A percentile compares a stretch with the other conserved stretches of the same genome.
Evolutionary conservation across 768 basidiomycete species (phyloP).

Genomic region (Zangia roseola): DNA sequence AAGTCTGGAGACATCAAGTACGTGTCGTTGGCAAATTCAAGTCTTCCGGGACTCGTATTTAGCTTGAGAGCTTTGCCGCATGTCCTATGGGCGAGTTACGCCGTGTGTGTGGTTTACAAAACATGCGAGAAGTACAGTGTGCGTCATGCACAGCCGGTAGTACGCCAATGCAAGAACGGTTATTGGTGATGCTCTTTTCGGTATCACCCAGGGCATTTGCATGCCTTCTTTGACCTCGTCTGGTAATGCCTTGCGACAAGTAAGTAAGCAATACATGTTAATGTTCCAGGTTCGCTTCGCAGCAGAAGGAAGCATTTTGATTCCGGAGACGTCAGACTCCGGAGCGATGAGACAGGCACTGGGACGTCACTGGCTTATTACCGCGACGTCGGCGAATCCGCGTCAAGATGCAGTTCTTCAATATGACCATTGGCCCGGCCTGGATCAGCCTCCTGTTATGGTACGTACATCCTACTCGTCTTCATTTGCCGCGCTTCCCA

Average conservation of each 20-base stretch:
- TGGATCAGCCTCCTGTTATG: too few species aligned
- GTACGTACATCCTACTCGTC: too few species aligned
- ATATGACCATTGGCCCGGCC: background rate
- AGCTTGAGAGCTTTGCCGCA: background rate
- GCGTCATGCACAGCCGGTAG: background rate
- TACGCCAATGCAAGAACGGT: background rate
- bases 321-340: background rate
- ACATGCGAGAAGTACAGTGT: too few species aligned
- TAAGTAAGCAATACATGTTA: background rate
- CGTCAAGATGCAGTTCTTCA: background rate
- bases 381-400: slow-evolving; percentile 5
- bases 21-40: background rate
- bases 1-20: background rate
- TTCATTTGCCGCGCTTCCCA: background rate
- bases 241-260: background rate
- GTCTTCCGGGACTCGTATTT: background rate
- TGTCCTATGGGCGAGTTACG: background rate
- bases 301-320: background rate
- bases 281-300: background rate
- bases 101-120: too few species aligned
- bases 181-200: background rate
- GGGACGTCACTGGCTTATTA: background rate
- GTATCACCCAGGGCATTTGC: too few species aligned
- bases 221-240: too few species aligned
- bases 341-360: background rate